Conservation (phyloP, 2,329 filamentous ascomycete species). For the Cryphonectria nitschkei region DNA sequence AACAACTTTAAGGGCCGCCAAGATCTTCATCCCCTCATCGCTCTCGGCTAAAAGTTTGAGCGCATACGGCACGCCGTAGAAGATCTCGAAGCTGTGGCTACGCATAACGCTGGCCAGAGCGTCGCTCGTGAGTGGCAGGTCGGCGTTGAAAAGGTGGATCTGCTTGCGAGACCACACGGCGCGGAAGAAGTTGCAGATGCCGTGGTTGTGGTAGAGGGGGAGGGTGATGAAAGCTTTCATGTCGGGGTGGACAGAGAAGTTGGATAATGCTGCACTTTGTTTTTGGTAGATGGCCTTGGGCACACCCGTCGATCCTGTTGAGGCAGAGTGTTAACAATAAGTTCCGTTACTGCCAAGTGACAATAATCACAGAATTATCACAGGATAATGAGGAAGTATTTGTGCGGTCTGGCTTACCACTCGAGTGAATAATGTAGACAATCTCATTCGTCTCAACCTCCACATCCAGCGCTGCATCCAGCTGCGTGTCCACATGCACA, state of each 20-base stretch:
- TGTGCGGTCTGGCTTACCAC: constrained; percentile 32
- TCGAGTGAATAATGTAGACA: constrained; percentile 42
- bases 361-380: too few species aligned
- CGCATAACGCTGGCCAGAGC: constrained; percentile 50
- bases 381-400: too few species aligned
- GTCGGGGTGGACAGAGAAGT: constrained; percentile 44
- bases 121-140: constrained; percentile 57
- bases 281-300: constrained; percentile 66
- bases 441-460: constrained; percentile 33
- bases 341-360: too few species aligned
- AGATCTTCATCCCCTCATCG: constrained; percentile 52
- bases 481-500: constrained; percentile 36
- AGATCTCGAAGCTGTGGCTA: constrained; percentile 51
- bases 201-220: constrained; percentile 64
- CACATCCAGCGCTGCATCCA: constrained; percentile 39
- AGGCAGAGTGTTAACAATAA: too few species aligned
- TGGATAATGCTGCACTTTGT: constrained; percentile 53
- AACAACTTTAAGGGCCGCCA: constrained; percentile 54
- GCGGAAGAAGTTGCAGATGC: constrained; percentile 57
- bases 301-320: constrained; percentile 64
- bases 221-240: constrained; percentile 57
- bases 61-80: constrained; percentile 66
- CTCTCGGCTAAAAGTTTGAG: constrained; percentile 66
- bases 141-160: constrained; percentile 58
- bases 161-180: constrained; percentile 54